Evolutionary conservation across 73 alveolate species (phyloP).

Genomic region (Breviolum minutum): DNA sequence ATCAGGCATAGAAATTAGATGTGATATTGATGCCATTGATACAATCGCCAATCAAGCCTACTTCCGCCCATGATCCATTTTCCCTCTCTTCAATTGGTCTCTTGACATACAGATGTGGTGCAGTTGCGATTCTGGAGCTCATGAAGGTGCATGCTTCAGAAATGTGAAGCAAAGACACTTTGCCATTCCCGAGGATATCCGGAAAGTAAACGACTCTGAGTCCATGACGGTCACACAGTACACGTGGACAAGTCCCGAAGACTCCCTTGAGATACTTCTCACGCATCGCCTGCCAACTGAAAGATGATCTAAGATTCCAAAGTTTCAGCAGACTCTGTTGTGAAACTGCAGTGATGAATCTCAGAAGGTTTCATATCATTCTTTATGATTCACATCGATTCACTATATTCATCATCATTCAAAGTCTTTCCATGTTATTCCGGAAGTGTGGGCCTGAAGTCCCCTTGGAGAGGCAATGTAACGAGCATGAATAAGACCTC

Average conservation of each 20-base stretch:
- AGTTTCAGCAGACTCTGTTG: not conserved
- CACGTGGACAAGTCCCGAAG: constrained; percentile 97
- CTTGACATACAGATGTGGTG: not conserved
- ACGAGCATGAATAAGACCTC: constrained; percentile 97
- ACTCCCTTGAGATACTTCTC: constrained; percentile 96
- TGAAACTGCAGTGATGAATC: not conserved
- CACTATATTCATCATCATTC: too few species aligned
- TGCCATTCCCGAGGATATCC: not conserved
- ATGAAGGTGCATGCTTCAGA: not conserved
- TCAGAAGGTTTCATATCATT: too few species aligned
- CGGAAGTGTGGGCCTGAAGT: constrained; percentile 26
- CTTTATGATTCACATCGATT: not conserved
- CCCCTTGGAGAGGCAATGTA: constrained; percentile 96
- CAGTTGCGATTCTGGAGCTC: not conserved
- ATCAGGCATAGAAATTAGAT: not conserved
- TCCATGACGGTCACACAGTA: constrained; percentile 96
- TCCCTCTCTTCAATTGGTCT: too few species aligned
- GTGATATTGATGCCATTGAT: not conserved
- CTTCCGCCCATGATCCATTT: not conserved
- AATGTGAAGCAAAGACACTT: too few species aligned
- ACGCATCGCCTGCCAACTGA: constrained; percentile 95
- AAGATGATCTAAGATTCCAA: not conserved
- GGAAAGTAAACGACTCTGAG: not conserved
- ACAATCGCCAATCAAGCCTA: not conserved
- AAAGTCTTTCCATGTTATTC: too few species aligned